Conservation (phyloP, 176 grass and related monocot genomes). For the Elaeis guineensis region DNA sequence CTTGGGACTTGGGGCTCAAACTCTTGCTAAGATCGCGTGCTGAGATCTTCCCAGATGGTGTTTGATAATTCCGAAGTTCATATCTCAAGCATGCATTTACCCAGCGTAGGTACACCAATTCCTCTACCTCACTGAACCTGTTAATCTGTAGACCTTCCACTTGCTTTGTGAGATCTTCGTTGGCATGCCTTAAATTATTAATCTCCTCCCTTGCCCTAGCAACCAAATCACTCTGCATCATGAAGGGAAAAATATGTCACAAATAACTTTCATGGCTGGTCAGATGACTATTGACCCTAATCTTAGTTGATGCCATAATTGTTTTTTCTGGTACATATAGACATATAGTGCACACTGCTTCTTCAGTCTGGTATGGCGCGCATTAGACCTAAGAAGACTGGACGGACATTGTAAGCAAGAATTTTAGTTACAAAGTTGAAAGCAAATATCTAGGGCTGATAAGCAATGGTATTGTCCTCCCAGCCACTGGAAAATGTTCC, state of each 20-base stretch:
- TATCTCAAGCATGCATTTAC: conserved; percentile 86
- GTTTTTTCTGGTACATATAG: too few species aligned
- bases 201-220: conserved; percentile 62
- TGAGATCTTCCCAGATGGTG: conserved; percentile 52
- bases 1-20: conserved; percentile 76
- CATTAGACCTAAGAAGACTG: too few species aligned
- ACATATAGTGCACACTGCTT: too few species aligned
- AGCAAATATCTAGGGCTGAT: too few species aligned
- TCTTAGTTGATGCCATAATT: too few species aligned
- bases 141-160: conserved; percentile 95
- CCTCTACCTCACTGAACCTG: conserved; percentile 92
- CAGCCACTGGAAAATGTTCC: too few species aligned
- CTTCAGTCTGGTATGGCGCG: too few species aligned
- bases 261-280: too few species aligned
- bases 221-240: conserved; percentile 68
- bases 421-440: too few species aligned
- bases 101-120: conserved; percentile 90
- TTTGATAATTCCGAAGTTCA: conserved; percentile 76
- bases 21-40: conserved; percentile 80
- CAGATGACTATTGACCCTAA: too few species aligned
- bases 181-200: conserved; percentile 52
- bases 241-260: not conserved
- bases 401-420: too few species aligned
- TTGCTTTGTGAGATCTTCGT: conserved; percentile 87
- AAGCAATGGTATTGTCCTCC: too few species aligned